Percentiles rank a stretch among this genome's conserved stretches.
These are phyloP conservation scores for Fusarium cyanostomum DNA, from an alignment of 2,329 filamentous ascomycete genomes.

Conservation along the genomic window DNA sequence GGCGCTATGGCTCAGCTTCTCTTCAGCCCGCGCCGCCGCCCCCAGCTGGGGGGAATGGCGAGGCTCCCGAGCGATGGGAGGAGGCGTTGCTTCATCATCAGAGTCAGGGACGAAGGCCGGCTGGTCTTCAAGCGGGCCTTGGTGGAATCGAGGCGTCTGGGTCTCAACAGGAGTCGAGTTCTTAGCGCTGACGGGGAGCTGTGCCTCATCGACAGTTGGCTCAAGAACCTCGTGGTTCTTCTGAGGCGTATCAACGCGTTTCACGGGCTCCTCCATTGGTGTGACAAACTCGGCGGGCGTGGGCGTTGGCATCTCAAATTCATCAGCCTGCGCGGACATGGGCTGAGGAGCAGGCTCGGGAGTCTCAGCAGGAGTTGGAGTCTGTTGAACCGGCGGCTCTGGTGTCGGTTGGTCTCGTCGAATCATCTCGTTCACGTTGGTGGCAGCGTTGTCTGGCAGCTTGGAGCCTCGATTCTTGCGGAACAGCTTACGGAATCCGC, in stretches of 20 bases:
- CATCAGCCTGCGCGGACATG: slow-evolving; percentile 4
- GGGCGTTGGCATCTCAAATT: slow-evolving; percentile 28
- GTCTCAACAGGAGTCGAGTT: slow-evolving; percentile 21
- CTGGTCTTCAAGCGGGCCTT: slow-evolving; percentile 87
- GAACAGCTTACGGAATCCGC: slow-evolving; percentile 72
- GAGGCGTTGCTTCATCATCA: slow-evolving; percentile 60
- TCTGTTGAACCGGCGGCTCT: slow-evolving; percentile 27
- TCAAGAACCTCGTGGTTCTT: slow-evolving; percentile 33
- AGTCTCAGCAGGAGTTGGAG: slow-evolving; percentile 36
- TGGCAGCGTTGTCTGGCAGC: slow-evolving; percentile 62
- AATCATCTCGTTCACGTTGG: slow-evolving; percentile 62
- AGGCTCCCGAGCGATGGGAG: slow-evolving; percentile 60
- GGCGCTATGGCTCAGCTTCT: slow-evolving; percentile 48
- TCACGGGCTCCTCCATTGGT: slow-evolving; percentile 37
- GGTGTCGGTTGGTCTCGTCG: slow-evolving; percentile 48
- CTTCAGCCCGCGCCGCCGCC: slow-evolving; percentile 43
- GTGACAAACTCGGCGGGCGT: slow-evolving; percentile 35
- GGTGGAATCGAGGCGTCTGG: slow-evolving; percentile 75
- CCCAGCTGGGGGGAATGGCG: slow-evolving; percentile 40
- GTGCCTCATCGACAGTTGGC: slow-evolving; percentile 32
- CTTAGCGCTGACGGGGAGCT: slow-evolving; percentile 29
- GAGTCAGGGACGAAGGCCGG: slow-evolving; percentile 80
- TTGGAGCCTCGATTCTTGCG: slow-evolving; percentile 70
- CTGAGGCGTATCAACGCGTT: slow-evolving; percentile 34
- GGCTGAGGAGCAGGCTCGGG: slow-evolving; percentile 37